These are phyloP conservation scores for Rhizopogon sp. DNA, from an alignment of 768 basidiomycete species.

Conservation along the genomic window DNA sequence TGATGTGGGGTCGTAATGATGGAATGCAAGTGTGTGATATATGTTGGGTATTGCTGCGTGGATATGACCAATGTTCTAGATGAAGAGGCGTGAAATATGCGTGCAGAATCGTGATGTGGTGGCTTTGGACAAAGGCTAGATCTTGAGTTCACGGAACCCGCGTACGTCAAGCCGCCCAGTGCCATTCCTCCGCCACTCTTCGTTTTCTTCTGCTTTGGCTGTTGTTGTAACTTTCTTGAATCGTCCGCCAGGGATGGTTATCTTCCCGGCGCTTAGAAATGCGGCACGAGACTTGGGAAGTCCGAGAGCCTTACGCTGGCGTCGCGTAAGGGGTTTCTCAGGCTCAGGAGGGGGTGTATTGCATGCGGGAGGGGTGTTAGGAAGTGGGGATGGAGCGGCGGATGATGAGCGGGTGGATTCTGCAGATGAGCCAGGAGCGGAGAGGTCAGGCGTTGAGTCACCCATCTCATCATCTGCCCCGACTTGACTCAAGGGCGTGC, in stretches of 20 bases:
- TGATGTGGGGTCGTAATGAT: not conserved
- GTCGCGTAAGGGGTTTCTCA: constrained; percentile 49
- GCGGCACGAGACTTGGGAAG: constrained; percentile 50
- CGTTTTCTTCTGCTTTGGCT: constrained; percentile 27
- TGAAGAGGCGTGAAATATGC: not conserved
- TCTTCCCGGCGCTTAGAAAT: constrained; percentile 47
- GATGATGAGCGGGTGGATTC: constrained; percentile 27
- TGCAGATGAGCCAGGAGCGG: constrained; percentile 29
- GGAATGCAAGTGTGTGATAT: not conserved
- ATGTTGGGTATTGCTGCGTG: constrained; percentile 1
- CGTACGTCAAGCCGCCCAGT: constrained; percentile 70
- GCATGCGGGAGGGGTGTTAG: constrained; percentile 24
- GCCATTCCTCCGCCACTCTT: constrained; percentile 64
- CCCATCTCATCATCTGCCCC: constrained; percentile 25
- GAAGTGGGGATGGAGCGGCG: constrained; percentile 29
- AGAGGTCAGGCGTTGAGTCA: constrained; percentile 38
- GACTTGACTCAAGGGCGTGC: constrained; percentile 10
- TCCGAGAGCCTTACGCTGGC: constrained; percentile 66
- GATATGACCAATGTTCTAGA: constrained; percentile 2
- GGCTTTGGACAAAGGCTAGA: constrained; percentile 27
- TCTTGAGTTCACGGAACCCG: constrained; percentile 75
- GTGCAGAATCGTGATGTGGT: constrained; percentile 5
- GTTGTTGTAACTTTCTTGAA: constrained; percentile 24
- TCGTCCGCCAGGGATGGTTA: constrained; percentile 58
- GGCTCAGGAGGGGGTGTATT: constrained; percentile 21